Evolutionary conservation across 129 eudicot species (phyloP).

Genomic region (Chrysanthemum seticuspe): DNA sequence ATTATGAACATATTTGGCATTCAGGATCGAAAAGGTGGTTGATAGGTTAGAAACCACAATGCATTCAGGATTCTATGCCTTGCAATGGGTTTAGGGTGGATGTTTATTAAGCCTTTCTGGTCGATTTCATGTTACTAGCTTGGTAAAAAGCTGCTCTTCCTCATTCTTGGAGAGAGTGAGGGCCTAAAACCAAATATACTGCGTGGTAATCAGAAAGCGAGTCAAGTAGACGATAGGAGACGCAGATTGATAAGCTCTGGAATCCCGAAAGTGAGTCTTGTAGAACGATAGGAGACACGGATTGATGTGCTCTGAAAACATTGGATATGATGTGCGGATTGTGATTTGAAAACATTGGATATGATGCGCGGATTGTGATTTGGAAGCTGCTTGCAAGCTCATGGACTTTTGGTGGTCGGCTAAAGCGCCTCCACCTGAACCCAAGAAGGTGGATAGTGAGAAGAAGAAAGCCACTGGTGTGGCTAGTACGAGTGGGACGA

Average conservation of each 20-base stretch:
- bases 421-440: too few species aligned
- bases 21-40: not conserved
- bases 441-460: too few species aligned
- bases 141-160: too few species aligned
- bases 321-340: not conserved
- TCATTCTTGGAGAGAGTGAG: too few species aligned
- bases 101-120: not conserved
- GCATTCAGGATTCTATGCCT: not conserved
- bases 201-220: conserved; percentile 1
- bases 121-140: too few species aligned
- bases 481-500: too few species aligned
- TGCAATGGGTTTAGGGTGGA: not conserved
- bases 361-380: not conserved
- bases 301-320: not conserved
- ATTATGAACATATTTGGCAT: too few species aligned
- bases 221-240: not conserved
- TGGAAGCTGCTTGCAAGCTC: conserved; percentile 5
- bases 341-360: not conserved
- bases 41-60: conserved; percentile 6
- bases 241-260: not conserved
- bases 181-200: too few species aligned
- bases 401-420: not conserved
- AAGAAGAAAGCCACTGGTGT: too few species aligned
- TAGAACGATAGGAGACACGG: not conserved
- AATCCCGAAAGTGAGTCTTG: not conserved